Conservation (phyloP, 768 basidiomycete genomes). For the Rubroboletus pulcherrimus region DNA sequence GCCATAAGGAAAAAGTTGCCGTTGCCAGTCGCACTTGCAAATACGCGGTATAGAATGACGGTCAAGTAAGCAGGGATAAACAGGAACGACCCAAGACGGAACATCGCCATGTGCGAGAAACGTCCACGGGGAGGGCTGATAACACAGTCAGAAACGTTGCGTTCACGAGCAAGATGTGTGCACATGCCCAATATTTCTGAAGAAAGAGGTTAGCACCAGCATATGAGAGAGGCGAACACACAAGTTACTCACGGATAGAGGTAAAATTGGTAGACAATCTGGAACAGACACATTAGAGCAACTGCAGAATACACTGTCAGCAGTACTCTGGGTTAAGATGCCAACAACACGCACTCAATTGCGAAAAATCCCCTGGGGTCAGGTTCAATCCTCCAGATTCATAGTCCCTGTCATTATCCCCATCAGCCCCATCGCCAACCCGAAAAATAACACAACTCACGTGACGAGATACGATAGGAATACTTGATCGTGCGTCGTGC, state of each 20-base stretch:
- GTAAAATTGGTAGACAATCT: conserved; percentile 89
- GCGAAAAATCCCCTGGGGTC: conserved; percentile 87
- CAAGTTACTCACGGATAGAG: conserved; percentile 70
- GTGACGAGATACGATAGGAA: conserved; percentile 85
- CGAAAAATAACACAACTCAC: conserved; percentile 13
- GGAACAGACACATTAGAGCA: conserved; percentile 91
- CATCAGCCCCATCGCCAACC: not conserved
- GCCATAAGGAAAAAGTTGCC: conserved; percentile 81
- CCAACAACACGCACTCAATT: conserved; percentile 59
- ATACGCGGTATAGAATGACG: conserved; percentile 66
- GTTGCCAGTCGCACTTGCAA: conserved; percentile 66
- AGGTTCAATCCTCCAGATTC: conserved; percentile 86
- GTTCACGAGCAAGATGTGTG: not conserved
- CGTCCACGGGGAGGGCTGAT: conserved; percentile 73
- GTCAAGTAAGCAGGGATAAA: conserved; percentile 90
- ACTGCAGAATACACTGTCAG: conserved; percentile 42
- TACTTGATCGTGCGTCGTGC: conserved; percentile 86
- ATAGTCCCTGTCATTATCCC: conserved; percentile 54
- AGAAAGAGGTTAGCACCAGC: not conserved
- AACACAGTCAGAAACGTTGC: conserved; percentile 6
- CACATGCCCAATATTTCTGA: conserved; percentile 63
- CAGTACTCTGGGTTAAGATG: not conserved
- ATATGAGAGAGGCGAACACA: not conserved
- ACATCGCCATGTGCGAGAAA: conserved; percentile 85
- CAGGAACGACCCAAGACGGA: conserved; percentile 78